Percentiles rank a stretch among this genome's conserved stretches.
Evolutionary conservation across 768 basidiomycete genomes (phyloP).

Genomic region (Astraeus odoratus): DNA sequence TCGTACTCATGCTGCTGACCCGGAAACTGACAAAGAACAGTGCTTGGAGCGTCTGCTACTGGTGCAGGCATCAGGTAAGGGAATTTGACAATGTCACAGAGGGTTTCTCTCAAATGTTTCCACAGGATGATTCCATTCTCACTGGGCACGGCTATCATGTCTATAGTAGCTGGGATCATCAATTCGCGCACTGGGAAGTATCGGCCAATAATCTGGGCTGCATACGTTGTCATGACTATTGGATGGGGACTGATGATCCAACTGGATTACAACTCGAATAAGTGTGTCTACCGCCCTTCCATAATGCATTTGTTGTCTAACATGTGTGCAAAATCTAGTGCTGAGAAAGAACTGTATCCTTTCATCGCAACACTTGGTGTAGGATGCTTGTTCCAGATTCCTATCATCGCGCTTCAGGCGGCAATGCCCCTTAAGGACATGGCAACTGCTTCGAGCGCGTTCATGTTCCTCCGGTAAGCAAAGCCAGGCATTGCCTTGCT

Average conservation of each 20-base stretch:
- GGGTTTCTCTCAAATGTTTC: background rate
- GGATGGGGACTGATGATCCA: conserved; percentile 71
- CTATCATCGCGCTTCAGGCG: conserved; percentile 71
- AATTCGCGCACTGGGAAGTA: conserved; percentile 54
- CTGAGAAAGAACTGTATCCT: conserved; percentile 55
- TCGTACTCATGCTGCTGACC: background rate
- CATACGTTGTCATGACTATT: conserved; percentile 49
- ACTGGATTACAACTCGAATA: conserved; percentile 51
- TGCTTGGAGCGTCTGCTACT: conserved; percentile 69
- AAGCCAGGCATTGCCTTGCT: background rate
- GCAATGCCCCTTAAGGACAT: conserved; percentile 86
- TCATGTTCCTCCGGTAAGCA: conserved; percentile 59
- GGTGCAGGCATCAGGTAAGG: conserved; percentile 57
- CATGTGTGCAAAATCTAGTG: conserved; percentile 31
- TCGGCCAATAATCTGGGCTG: conserved; percentile 54
- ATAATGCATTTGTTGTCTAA: background rate
- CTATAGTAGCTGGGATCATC: conserved; percentile 50
- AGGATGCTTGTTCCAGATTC: conserved; percentile 61
- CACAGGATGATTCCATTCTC: conserved; percentile 71
- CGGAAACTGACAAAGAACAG: conserved; percentile 17
- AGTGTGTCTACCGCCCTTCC: conserved; percentile 23
- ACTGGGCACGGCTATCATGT: conserved; percentile 47
- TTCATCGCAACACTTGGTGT: conserved; percentile 60
- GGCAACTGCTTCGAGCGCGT: conserved; percentile 72
- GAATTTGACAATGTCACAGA: background rate